Conservation (phyloP, 495 filamentous ascomycete genomes). For the Oleoguttula mirabilis region DNA sequence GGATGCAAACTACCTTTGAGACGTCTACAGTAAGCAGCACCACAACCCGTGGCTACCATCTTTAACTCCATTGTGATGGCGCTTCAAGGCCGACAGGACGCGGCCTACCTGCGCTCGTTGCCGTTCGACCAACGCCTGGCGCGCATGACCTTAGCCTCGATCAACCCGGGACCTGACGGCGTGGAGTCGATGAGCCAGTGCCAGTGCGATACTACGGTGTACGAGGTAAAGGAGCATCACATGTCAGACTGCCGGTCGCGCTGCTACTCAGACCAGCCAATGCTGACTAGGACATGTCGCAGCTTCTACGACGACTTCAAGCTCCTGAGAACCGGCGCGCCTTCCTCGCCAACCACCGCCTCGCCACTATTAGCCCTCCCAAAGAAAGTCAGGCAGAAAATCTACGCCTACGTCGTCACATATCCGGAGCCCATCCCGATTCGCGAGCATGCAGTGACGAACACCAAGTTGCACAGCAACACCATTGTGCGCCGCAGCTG, state of each 20-base stretch:
- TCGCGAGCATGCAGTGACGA: neutral
- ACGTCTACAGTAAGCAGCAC: no score
- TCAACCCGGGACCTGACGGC: slow-evolving; percentile 4
- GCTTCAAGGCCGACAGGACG: no score
- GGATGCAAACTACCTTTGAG: no score
- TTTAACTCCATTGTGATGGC: no score
- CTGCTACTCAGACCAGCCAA: no score
- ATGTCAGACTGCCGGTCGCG: neutral
- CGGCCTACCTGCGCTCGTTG: no score
- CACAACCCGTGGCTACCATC: no score
- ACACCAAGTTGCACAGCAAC: neutral
- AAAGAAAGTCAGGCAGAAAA: neutral
- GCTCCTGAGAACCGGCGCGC: no score
- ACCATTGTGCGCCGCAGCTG: neutral
- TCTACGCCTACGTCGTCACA: slow-evolving; percentile 7
- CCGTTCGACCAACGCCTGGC: slow-evolving; percentile 2
- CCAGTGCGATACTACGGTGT: neutral
- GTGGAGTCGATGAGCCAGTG: slow-evolving; percentile 2
- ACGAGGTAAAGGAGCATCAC: neutral
- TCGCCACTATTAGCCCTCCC: no score
- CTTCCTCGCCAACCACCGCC: neutral
- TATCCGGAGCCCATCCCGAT: slow-evolving; percentile 2
- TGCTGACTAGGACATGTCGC: no score
- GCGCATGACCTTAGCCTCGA: neutral
- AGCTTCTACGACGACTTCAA: no score